These are phyloP conservation scores for Linaria vulgaris DNA, from an alignment of 257 asterid species.

Conservation along the genomic window DNA sequence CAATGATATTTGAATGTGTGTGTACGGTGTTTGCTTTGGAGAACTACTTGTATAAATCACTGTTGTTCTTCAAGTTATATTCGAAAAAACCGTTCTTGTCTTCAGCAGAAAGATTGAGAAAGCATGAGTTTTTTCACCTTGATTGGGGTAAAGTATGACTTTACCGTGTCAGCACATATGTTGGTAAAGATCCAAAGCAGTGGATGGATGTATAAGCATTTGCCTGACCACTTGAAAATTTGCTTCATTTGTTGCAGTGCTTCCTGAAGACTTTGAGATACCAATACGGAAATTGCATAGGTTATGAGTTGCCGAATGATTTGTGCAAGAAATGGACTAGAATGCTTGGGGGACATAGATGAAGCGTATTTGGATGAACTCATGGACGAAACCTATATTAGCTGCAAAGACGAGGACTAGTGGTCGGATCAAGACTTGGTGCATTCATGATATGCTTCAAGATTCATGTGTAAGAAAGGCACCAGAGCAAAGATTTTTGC, in stretches of 20 bases:
- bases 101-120: too few species aligned
- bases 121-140: too few species aligned
- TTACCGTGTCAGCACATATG: background rate
- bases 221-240: constrained; percentile 28
- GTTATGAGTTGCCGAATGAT: constrained; percentile 37
- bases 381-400: constrained; percentile 12
- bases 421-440: constrained; percentile 21
- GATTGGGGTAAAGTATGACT: too few species aligned
- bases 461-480: constrained; percentile 19
- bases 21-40: too few species aligned
- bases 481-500: constrained; percentile 7
- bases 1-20: too few species aligned
- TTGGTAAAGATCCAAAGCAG: constrained; percentile 5
- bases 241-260: constrained; percentile 34
- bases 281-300: constrained; percentile 28
- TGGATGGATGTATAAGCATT: constrained; percentile 14
- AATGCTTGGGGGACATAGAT: constrained; percentile 12
- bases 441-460: constrained; percentile 17
- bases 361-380: constrained; percentile 24
- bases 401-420: constrained; percentile 12
- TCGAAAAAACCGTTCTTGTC: too few species aligned
- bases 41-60: too few species aligned
- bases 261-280: constrained; percentile 28
- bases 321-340: constrained; percentile 7
- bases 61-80: too few species aligned